Evolutionary conservation across 1,284 basidiomycete species (phyloP).

Genomic region (Moesziomyces antarcticus): DNA sequence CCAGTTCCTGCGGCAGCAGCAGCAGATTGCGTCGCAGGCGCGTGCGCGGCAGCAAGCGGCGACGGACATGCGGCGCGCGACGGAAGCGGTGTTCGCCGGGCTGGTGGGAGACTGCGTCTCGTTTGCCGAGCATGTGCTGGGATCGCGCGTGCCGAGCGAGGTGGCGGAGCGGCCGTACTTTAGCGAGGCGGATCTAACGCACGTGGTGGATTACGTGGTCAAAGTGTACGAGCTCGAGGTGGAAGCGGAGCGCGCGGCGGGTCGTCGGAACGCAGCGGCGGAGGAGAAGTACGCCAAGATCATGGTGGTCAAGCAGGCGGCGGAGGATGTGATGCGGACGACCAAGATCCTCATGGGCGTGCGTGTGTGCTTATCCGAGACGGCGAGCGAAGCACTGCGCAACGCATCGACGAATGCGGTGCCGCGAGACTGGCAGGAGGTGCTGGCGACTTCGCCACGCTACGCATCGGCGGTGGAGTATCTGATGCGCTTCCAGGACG

Average conservation of each 20-base stretch:
- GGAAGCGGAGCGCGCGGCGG: constrained; percentile 5
- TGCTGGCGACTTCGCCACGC: constrained; percentile 3
- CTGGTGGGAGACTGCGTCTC: constrained; percentile 34
- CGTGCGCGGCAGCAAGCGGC: constrained; percentile 4
- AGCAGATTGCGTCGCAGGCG: neutral
- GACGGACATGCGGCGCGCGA: constrained; percentile 5
- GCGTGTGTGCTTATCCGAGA: constrained; percentile 21
- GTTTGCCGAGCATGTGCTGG: constrained; percentile 32
- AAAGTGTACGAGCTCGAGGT: constrained; percentile 11
- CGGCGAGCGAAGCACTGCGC: constrained; percentile 2
- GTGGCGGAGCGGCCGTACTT: constrained; percentile 8
- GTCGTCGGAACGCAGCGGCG: neutral
- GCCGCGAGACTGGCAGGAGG: constrained; percentile 13
- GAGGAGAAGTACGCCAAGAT: constrained; percentile 17
- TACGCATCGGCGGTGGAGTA: constrained; percentile 1
- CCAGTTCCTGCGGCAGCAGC: constrained; percentile 2
- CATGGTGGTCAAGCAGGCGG: constrained; percentile 1
- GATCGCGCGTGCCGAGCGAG: constrained; percentile 6
- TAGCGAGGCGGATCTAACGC: constrained; percentile 22
- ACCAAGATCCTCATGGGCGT: constrained; percentile 17
- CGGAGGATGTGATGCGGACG: constrained; percentile 5
- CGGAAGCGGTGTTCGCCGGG: constrained; percentile 8
- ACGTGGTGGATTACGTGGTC: constrained; percentile 19
- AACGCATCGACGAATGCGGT: neutral
- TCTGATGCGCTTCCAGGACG: constrained; percentile 5